A percentile compares a stretch with the other conserved stretches of the same genome.
Evolutionary conservation across 495 filamentous ascomycete genomes (phyloP).

Genomic region (Amorphotheca resinae): DNA sequence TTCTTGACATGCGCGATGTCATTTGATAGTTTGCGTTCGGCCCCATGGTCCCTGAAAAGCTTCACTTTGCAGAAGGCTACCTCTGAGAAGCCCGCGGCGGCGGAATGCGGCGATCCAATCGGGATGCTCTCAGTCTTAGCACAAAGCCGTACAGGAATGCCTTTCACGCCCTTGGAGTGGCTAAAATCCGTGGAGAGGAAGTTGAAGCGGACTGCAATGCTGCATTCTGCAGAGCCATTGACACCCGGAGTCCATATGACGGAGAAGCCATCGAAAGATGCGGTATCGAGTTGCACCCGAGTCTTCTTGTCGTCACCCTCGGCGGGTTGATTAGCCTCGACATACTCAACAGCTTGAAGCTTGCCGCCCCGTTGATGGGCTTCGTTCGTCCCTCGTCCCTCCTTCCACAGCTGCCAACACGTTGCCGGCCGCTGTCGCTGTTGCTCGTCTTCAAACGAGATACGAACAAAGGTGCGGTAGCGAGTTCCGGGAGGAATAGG

Average conservation of each 20-base stretch:
- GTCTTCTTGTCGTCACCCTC: slow-evolving; percentile 60
- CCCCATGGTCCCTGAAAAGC: slow-evolving; percentile 91
- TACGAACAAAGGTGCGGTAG: slow-evolving; percentile 78
- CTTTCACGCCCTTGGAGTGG: slow-evolving; percentile 95
- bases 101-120: slow-evolving; percentile 31
- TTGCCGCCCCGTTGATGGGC: slow-evolving; percentile 79
- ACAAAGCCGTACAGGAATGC: slow-evolving; percentile 84
- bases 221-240: slow-evolving; percentile 54
- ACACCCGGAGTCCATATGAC: slow-evolving; percentile 71
- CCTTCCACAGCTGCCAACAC: slow-evolving; percentile 96
- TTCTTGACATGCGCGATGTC: slow-evolving; percentile 90
- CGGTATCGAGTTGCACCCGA: slow-evolving; percentile 63
- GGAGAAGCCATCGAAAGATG: slow-evolving; percentile 85
- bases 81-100: slow-evolving; percentile 38
- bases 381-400: slow-evolving; percentile 77
- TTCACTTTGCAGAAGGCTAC: slow-evolving; percentile 93
- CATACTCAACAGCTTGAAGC: slow-evolving; percentile 85
- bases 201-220: slow-evolving; percentile 85
- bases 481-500: slow-evolving; percentile 37
- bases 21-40: slow-evolving; percentile 88
- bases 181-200: slow-evolving; percentile 98
- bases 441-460: slow-evolving; percentile 90
- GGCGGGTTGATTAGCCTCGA: slow-evolving; percentile 60
- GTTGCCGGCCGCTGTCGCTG: slow-evolving; percentile 68
- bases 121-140: slow-evolving; percentile 65